Evolutionary conservation across 441 rosid genomes (phyloP).

Genomic region (Syzygium malaccense): DNA sequence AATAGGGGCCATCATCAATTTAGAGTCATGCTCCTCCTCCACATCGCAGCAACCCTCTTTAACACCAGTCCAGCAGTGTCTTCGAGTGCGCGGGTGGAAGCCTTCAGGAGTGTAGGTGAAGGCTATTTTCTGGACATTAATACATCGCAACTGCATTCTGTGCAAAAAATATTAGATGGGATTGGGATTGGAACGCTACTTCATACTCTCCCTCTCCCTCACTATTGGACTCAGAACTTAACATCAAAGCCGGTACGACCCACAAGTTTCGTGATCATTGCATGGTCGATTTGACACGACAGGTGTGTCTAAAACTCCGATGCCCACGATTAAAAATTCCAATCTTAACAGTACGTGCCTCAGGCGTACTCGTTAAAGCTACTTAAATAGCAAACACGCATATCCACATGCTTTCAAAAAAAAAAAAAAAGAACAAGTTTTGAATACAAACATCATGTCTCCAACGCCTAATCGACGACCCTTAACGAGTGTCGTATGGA

Average conservation of each 20-base stretch:
- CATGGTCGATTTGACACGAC: neutral
- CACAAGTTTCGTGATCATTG: neutral
- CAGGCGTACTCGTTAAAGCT: too few species aligned
- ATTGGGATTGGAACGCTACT: neutral
- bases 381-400: too few species aligned
- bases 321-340: neutral
- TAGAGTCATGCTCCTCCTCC: neutral
- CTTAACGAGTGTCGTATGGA: neutral
- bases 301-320: neutral
- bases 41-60: neutral
- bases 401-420: too few species aligned
- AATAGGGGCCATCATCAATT: neutral
- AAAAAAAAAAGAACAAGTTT: too few species aligned
- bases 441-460: too few species aligned
- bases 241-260: neutral
- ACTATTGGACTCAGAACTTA: too few species aligned
- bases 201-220: neutral
- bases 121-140: neutral
- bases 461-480: neutral
- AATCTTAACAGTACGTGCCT: too few species aligned
- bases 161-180: neutral
- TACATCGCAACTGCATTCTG: neutral
- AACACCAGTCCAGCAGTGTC: neutral
- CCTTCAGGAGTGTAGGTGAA: neutral
- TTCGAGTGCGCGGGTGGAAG: neutral